Conservation (phyloP, 768 basidiomycete species). For the Clitopilus passeckerianus region DNA sequence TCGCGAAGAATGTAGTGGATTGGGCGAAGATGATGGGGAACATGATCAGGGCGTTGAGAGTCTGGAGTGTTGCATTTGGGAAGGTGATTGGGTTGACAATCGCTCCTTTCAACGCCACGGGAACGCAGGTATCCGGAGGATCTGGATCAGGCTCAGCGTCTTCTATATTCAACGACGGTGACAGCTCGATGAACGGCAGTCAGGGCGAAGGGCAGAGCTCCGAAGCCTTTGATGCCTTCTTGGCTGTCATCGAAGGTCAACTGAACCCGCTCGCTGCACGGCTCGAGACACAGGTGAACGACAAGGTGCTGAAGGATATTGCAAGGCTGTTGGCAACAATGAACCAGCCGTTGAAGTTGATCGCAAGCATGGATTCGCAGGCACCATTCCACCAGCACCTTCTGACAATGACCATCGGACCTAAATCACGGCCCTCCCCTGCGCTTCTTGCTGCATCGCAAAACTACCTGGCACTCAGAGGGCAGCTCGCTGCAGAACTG, state of each 20-base stretch:
- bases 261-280: slow-evolving; percentile 49
- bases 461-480: slow-evolving; percentile 73
- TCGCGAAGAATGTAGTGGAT: slow-evolving; percentile 57
- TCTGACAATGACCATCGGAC: slow-evolving; percentile 56
- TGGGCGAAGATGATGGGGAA: slow-evolving; percentile 55
- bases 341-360: slow-evolving; percentile 57
- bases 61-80: slow-evolving; percentile 65
- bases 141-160: not conserved
- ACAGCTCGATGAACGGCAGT: not conserved
- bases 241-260: slow-evolving; percentile 48
- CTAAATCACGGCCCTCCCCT: slow-evolving; percentile 63
- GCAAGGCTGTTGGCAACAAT: slow-evolving; percentile 53
- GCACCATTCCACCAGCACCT: slow-evolving; percentile 70
- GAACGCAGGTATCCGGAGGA: not conserved
- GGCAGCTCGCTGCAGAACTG: slow-evolving; percentile 66
- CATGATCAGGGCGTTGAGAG: slow-evolving; percentile 42
- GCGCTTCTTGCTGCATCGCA: slow-evolving; percentile 68
- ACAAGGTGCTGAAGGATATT: slow-evolving; percentile 53
- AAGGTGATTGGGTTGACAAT: slow-evolving; percentile 56
- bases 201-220: slow-evolving; percentile 26
- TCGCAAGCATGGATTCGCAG: slow-evolving; percentile 69
- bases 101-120: not conserved
- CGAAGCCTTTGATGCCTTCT: slow-evolving; percentile 72
- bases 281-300: slow-evolving; percentile 49
- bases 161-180: not conserved